phyloP scores from a whole-genome alignment of 768 basidiomycete species.

The Tylopilus sp. region DNA sequence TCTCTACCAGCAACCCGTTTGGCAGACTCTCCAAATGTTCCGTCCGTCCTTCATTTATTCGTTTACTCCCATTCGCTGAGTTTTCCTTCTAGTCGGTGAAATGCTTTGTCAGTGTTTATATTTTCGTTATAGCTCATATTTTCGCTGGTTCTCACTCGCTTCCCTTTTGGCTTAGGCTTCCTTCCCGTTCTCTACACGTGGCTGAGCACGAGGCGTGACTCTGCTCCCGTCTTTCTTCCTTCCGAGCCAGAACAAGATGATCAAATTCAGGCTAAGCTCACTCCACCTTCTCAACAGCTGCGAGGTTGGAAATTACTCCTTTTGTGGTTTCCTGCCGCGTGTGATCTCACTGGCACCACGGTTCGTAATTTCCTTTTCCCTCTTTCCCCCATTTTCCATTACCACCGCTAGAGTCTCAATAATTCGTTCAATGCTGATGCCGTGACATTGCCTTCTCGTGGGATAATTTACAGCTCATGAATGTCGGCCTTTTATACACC shows the following conservation, averaged over 20 bases:
- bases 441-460: slow-evolving; percentile 10
- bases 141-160: slow-evolving; percentile 14
- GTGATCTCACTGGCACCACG: slow-evolving; percentile 90
- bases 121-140: not conserved
- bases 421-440: slow-evolving; percentile 16
- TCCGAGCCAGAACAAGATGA: slow-evolving; percentile 46
- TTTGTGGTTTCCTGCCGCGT: slow-evolving; percentile 84
- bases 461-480: slow-evolving; percentile 64
- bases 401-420: slow-evolving; percentile 3
- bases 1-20: slow-evolving; percentile 91
- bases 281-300: slow-evolving; percentile 40
- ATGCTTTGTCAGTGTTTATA: slow-evolving; percentile 72
- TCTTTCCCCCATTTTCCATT: slow-evolving; percentile 9
- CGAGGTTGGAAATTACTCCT: slow-evolving; percentile 69
- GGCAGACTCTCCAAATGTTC: slow-evolving; percentile 91
- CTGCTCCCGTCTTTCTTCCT: slow-evolving; percentile 53
- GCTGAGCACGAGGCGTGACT: slow-evolving; percentile 45
- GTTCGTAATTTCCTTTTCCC: slow-evolving; percentile 42
- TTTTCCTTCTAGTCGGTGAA: slow-evolving; percentile 71
- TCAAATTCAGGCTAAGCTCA: slow-evolving; percentile 32
- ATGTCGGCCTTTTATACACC: slow-evolving; percentile 90
- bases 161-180: slow-evolving; percentile 55
- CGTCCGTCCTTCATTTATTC: slow-evolving; percentile 44
- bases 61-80: slow-evolving; percentile 27
- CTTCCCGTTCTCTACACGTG: slow-evolving; percentile 77